Evolutionary conservation across 2,329 filamentous ascomycete genomes (phyloP), one percentile per base, ranked within the genome.

Genomic region (Aquanectria penicillioides): DNA sequence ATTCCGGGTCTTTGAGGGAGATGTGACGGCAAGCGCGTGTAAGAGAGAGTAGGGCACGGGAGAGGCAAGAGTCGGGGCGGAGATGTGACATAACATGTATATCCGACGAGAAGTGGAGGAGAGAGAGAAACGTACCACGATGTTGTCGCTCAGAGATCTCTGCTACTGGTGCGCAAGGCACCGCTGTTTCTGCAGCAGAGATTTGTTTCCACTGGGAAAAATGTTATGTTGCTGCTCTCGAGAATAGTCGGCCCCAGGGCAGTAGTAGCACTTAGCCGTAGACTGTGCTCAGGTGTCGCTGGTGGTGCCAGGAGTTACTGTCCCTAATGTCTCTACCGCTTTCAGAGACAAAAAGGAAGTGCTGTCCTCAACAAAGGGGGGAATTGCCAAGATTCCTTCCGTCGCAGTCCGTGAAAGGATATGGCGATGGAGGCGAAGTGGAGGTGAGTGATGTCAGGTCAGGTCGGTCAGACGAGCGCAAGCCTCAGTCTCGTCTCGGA

Each of bases 91-190:
- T 33, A 40, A 38, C 33, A 37, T 31, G 28, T 26, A 51, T 36
- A 41, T 25, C 13, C 20, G 26, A 25, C 34, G 23, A 47, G 18
- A 50, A 40, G 34, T 28, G 20, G 23, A 29, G 34, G 29, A 18
- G 33, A 33, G 25, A 40, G 29, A 18, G 33, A 33, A 13, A 52
- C 55, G 52, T 33, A 58, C 55, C 40, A 51, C 47, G n/a, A n/a
- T n/a, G 41, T 47, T 57, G 34, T 26, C 17, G 34, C 41, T 33
- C 26, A 40, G 23, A 22, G 31, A 47, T 36, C 33, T 46, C 38
- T 20, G 33, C 17, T 40, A n/a, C 50, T 28, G n/a, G 33, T n/a
- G 41, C 18, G 40, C n/a, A 28, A 54, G 40, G 50, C 23, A 22
- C 25, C n/a, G 31, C 31, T 54, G 22, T 17, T 13, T 29, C 31